phyloP scores from a whole-genome alignment of 2,329 filamentous ascomycete genomes.

The Ascochyta koolunga region DNA sequence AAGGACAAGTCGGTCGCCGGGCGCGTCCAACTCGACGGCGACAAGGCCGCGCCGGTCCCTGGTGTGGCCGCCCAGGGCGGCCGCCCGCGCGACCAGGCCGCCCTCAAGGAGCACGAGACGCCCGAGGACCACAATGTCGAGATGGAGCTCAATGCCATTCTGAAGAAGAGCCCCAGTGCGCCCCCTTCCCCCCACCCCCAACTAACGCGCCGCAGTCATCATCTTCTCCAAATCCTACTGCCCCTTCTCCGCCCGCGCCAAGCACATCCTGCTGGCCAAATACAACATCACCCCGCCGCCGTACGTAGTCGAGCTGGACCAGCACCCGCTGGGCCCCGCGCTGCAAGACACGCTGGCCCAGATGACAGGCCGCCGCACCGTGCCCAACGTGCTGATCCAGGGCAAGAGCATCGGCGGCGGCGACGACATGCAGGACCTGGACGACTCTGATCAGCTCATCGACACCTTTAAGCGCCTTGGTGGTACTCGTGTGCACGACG shows the following conservation, averaged over 20 bases:
- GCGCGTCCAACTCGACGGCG: slow-evolving; percentile 56
- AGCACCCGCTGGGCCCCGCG: slow-evolving; percentile 73
- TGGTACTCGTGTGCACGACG: slow-evolving; percentile 65
- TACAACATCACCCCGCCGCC: slow-evolving; percentile 84
- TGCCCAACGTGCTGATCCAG: slow-evolving; percentile 90
- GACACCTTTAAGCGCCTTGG: slow-evolving; percentile 76
- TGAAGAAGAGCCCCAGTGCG: slow-evolving; percentile 83
- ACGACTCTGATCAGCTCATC: slow-evolving; percentile 67
- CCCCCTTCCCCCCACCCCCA: background rate
- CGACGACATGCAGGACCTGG: slow-evolving; percentile 78
- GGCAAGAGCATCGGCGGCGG: slow-evolving; percentile 88
- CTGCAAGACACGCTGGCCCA: slow-evolving; percentile 75
- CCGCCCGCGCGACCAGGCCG: slow-evolving; percentile 47
- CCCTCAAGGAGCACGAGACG: slow-evolving; percentile 55
- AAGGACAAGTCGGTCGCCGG: slow-evolving; percentile 60
- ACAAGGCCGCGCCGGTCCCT: slow-evolving; percentile 40
- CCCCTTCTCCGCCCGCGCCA: slow-evolving; percentile 83
- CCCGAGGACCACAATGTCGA: slow-evolving; percentile 70
- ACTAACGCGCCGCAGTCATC: slow-evolving; percentile 66
- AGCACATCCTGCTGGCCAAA: slow-evolving; percentile 79
- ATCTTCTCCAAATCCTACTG: slow-evolving; percentile 97
- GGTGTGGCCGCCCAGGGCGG: slow-evolving; percentile 56
- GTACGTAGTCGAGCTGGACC: slow-evolving; percentile 88
- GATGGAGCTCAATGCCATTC: slow-evolving; percentile 74
- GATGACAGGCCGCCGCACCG: slow-evolving; percentile 80